Base-by-base conservation (phyloP, 1,284 basidiomycete genomes). In the Pholiota adiposa region DNA sequence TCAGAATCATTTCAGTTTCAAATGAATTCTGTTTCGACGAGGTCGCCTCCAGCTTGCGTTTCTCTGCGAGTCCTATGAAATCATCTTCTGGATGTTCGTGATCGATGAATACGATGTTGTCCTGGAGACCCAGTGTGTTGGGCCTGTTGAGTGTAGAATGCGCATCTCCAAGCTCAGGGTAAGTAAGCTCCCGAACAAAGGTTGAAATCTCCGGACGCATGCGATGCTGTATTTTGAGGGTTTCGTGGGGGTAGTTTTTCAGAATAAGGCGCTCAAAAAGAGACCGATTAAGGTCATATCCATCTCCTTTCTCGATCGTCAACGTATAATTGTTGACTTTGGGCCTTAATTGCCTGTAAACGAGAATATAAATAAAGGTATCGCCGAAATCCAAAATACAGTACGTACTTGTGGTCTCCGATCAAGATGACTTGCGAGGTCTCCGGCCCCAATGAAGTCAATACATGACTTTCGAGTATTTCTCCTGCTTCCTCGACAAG, bases 401-500 rank as follows among this genome's bases (percentile, higher is more conserved):
- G n/a, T n/a, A 27, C 44, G 23, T 70, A 89, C 87, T 89, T 83
- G 67, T 89, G 87, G 64, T 89, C 88, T 1, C 87, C 87, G 33
- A 89, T 89, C 16, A 89, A 72, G 56, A 89, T 82, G 46, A 89
- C 66, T 40, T 87, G 86, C 5, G 76, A 70, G 0, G 81, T 82
- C 3, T 75, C 61, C 4, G 63, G 59, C 0, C 79, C 76, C 18
- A 89, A 67, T 0, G 88, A 79, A 0, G 85, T 87, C 44, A 89
- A 60, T 29, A 88, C 73, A 65, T 89, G 88, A 60, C 83, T 85
- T 68, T 89, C 87, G 7, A 89, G 64, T 38, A 89, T 89, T 67
- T 89, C 88, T 11, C 88, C 88, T 0, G 87, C 87, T 69, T 89
- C 88, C 68, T 89, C 88, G 0, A 89, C 84, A 1, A 89, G 73